Percentiles rank a stretch among this genome's conserved stretches.
These are phyloP conservation scores for Holtermannia corniformis DNA, from an alignment of 768 basidiomycete genomes.

Conservation along the genomic window DNA sequence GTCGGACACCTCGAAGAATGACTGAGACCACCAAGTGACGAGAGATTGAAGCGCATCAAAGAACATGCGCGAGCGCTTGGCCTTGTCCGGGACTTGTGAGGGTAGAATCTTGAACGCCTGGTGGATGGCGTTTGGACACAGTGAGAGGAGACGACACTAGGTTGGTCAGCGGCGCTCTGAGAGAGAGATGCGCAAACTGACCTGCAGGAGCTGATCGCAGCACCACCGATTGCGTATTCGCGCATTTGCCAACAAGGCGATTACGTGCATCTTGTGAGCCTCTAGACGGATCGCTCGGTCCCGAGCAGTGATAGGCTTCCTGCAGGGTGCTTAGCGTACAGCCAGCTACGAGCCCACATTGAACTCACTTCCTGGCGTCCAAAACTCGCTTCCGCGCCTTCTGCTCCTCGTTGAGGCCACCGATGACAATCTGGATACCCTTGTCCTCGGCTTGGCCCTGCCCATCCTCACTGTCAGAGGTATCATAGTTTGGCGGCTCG, in stretches of 20 bases:
- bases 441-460: constrained; percentile 16
- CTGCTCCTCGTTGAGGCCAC: constrained; percentile 30
- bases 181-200: constrained; percentile 40
- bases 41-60: constrained; percentile 68
- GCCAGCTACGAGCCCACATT: not conserved
- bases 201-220: constrained; percentile 73
- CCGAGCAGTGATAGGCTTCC: constrained; percentile 39
- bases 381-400: constrained; percentile 26
- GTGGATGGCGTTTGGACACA: constrained; percentile 71
- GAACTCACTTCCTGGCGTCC: constrained; percentile 29
- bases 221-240: constrained; percentile 69
- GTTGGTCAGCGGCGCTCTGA: not conserved
- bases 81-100: constrained; percentile 69
- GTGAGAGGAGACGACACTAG: constrained; percentile 78
- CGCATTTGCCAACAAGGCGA: constrained; percentile 68
- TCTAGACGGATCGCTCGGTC: constrained; percentile 68
- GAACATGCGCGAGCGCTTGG: constrained; percentile 76
- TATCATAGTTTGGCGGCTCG: not conserved
- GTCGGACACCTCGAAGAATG: constrained; percentile 48
- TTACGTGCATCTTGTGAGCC: constrained; percentile 81
- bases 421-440: constrained; percentile 28
- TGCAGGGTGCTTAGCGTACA: constrained; percentile 3
- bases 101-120: constrained; percentile 67
- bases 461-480: constrained; percentile 6
- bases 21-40: constrained; percentile 70